A percentile compares a stretch with the other conserved stretches of the same genome.
Evolutionary conservation across 257 asterid species (phyloP).

Genomic region (Lavandula angustifolia): DNA sequence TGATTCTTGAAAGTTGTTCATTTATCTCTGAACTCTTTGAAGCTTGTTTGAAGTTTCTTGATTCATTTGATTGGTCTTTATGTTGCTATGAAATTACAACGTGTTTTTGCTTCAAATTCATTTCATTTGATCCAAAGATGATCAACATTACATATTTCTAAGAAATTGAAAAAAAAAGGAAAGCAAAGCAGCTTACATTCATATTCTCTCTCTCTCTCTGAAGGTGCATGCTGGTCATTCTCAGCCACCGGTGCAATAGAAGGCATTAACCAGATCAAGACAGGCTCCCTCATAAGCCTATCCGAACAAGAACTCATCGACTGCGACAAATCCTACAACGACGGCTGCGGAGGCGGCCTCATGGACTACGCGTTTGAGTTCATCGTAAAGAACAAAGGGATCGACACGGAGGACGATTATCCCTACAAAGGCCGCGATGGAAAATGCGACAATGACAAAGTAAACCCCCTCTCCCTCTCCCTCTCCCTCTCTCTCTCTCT

Average conservation of each 20-base stretch:
- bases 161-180: background rate
- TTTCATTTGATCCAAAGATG: too few species aligned
- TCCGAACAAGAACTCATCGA: constrained; percentile 95
- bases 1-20: too few species aligned
- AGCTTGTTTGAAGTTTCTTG: too few species aligned
- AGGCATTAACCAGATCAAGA: constrained; percentile 78
- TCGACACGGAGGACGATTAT: constrained; percentile 85
- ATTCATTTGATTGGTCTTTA: too few species aligned
- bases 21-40: too few species aligned
- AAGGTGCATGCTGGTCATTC: constrained; percentile 98
- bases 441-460: constrained; percentile 67
- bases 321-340: constrained; percentile 76
- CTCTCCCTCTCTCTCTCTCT: background rate
- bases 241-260: constrained; percentile 96
- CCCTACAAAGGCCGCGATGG: constrained; percentile 62
- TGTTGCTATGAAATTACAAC: too few species aligned
- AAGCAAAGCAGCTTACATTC: background rate
- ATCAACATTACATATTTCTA: background rate
- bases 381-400: constrained; percentile 70
- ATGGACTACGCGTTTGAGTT: constrained; percentile 85
- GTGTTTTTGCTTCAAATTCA: too few species aligned
- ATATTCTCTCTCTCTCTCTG: constrained; percentile 22
- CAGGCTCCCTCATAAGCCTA: constrained; percentile 81
- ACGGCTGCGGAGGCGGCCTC: constrained; percentile 90
- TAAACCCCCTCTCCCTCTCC: constrained; percentile 20